These are phyloP conservation scores for Pterocarpus macrocarpus DNA, from an alignment of 306 rosid species.

Conservation along the genomic window DNA sequence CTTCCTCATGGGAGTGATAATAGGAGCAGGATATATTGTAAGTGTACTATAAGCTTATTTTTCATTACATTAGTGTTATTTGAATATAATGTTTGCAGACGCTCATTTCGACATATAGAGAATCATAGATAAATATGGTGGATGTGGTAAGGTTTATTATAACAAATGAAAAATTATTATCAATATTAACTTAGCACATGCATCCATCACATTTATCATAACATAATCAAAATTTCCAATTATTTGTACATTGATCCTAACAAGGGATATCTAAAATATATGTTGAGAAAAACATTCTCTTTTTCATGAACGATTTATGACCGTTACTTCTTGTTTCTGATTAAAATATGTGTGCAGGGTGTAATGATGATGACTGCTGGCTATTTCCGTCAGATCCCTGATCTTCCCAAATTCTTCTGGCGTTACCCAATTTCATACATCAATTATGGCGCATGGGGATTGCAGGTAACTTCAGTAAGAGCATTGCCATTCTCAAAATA, in stretches of 20 bases:
- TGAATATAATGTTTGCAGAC: no score
- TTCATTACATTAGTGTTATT: background rate
- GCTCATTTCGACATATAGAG: no score
- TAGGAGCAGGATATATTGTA: slow-evolving; percentile 94
- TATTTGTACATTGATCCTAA: no score
- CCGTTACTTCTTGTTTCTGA: background rate
- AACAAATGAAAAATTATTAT: no score
- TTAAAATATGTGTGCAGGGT: slow-evolving; percentile 59
- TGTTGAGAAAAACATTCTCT: no score
- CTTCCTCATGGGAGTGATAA: slow-evolving; percentile 82
- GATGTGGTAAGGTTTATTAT: no score
- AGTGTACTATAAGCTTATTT: slow-evolving; percentile 39
- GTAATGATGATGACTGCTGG: slow-evolving; percentile 95
- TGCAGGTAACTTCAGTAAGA: slow-evolving; percentile 63
- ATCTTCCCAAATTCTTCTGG: slow-evolving; percentile 87
- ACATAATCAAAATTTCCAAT: no score
- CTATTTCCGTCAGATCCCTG: slow-evolving; percentile 68
- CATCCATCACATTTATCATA: no score
- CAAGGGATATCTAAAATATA: no score
- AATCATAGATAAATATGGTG: no score
- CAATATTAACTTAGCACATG: no score
- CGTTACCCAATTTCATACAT: slow-evolving; percentile 87
- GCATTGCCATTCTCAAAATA: slow-evolving; percentile 12
- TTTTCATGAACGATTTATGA: background rate
- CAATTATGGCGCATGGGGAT: slow-evolving; percentile 88